Base-by-base conservation (phyloP, 2,329 filamentous ascomycete genomes). In the Monosporascus ibericus region DNA sequence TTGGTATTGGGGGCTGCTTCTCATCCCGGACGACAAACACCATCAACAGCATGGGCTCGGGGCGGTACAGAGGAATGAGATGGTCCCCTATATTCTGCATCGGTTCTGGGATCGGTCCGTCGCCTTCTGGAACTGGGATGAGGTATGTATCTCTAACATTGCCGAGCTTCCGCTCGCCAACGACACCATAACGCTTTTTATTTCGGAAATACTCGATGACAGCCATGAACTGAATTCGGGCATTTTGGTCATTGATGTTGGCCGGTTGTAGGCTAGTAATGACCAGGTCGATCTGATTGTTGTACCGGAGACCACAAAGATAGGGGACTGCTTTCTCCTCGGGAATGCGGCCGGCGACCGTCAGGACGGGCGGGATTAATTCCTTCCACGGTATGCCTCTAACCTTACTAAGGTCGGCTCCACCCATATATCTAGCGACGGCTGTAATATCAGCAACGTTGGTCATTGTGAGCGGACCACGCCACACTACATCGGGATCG, bases 81-180 rank as follows among this genome's bases (percentile, higher is more conserved):
- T 92, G 92, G 61, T 92, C 87, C 57, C 90, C 86, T n/a, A 97
- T 79, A 63, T 95, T 88, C 55, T 90, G 82, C 68, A 96, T 84
- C 62, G 96, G 96, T 56, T 92, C 88, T 0, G 94, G 92, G 44
- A 92, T 81, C 48, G 80, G 81, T 36, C 75, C 77, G 25, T 82
- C 77, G 25, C 89, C 90, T 5, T 85, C 79, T 34, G 90, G 82
- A 5, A 97, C 82, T 0, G 94, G 92, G 9, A 96, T 86, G 34
- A 97, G 80, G 68, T 97, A 97, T 1, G 92, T 89, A 65, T 97
- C 92, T 54, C 91, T 86, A 48, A 96, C 87, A 55, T 90, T 86
- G 20, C 84, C 80, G 30, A 85, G 72, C 1, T 81, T 80, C 67
- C 88, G 87, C 65, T 92, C 88, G 15, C 86, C 86, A 6, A 96